phyloP scores from a whole-genome alignment of 257 asterid species.

The Capsicum baccatum region DNA sequence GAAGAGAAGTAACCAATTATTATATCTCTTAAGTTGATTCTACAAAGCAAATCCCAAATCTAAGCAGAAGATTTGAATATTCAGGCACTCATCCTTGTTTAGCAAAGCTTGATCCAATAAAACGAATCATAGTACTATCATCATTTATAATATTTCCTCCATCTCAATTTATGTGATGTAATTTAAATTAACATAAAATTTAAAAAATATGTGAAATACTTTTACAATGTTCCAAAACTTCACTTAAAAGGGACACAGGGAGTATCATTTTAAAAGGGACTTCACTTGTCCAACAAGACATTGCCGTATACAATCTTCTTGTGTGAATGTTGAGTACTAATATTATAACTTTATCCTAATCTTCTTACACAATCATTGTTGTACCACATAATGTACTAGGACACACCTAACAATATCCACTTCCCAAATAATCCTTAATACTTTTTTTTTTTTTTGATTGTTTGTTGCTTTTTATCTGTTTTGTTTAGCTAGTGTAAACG shows the following conservation, averaged over 20 bases:
- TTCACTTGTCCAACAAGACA: background rate
- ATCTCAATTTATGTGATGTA: too few species aligned
- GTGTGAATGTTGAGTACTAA: too few species aligned
- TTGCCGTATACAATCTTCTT: background rate
- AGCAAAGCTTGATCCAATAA: background rate
- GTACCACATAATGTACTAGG: too few species aligned
- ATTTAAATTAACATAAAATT: too few species aligned
- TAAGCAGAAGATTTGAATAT: background rate
- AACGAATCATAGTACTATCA: background rate
- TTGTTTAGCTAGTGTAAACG: background rate
- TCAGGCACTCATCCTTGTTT: background rate
- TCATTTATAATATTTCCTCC: too few species aligned
- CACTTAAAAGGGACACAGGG: too few species aligned
- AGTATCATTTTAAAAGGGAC: background rate
- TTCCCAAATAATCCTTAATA: background rate
- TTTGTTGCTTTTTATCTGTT: background rate
- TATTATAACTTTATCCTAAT: too few species aligned
- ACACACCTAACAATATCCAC: too few species aligned
- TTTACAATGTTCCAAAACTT: too few species aligned
- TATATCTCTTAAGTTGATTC: conserved; percentile 29
- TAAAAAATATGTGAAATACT: too few species aligned
- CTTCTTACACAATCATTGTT: too few species aligned
- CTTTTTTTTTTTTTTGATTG: too few species aligned
- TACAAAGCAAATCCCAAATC: background rate
- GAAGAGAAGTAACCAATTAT: conserved; percentile 40